Base-by-base conservation (phyloP, 1,284 basidiomycete species). In the Ceratobasidium theobromae region DNA sequence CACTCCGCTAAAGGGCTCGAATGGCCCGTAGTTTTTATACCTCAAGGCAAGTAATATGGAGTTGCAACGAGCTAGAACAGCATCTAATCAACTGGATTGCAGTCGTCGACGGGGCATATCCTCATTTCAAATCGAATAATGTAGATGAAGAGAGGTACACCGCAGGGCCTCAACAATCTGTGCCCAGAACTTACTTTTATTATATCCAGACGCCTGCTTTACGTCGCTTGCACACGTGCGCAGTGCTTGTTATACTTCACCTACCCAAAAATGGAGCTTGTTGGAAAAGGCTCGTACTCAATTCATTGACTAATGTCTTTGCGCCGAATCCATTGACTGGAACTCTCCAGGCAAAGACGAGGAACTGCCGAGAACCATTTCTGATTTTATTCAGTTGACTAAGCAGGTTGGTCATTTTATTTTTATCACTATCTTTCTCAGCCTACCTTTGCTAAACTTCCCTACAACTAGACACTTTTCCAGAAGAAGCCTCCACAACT, bases 1-100 rank as follows among this genome's bases (percentile, higher is more conserved):
- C 94, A 97, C 77, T 85, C 91, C 9, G 92, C 93, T 0, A 97
- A 97, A 76, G 93, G 93, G 0, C 80, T 96, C 4, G 93, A 97
- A 75, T 97, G 93, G 92, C 92, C 92, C 0, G 89, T 91, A 3
- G 89, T 93, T 0, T 86, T 93, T 70, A 77, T 93, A n/a, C 87
- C 88, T 43, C 83, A 85, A 27, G 84, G 86, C 86, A 72, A 65
- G 76, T 67, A 41, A 38, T 16, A 8, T n/a, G n/a, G n/a, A 38
- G 14, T 21, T 41, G 21, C 45, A 23, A 8, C 5, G n/a, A 9
- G 8, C 9, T 21, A 14, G 6, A 6, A 21, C 18, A 14, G 9
- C 9, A 21, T 45, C 6, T 21, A 21, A 5, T 45, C 8, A 45
- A 14, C 5, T 11, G 6, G 18, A 21, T 6, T 32, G 40, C 69